These are phyloP conservation scores for Citrus medica DNA, from an alignment of 345 rosid species.

Conservation along the genomic window DNA sequence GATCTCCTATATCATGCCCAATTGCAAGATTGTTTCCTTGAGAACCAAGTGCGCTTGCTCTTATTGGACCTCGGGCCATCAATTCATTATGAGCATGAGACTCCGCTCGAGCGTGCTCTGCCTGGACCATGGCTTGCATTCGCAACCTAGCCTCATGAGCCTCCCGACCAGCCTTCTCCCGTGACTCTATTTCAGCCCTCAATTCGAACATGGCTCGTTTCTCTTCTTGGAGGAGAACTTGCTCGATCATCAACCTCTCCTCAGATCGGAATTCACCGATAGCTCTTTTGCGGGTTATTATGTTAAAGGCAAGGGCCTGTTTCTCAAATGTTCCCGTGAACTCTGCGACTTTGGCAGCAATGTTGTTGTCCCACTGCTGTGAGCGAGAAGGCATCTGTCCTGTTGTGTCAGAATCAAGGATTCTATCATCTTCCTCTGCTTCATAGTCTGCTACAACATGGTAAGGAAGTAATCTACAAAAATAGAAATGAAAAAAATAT, in stretches of 20 bases:
- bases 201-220: conserved; percentile 49
- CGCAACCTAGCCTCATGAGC: conserved; percentile 65
- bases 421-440: conserved; percentile 92
- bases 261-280: conserved; percentile 69
- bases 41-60: conserved; percentile 60
- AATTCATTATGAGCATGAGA: conserved; percentile 68
- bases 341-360: conserved; percentile 82
- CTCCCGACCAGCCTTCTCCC: conserved; percentile 80
- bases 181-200: conserved; percentile 61
- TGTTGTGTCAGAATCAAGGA: conserved; percentile 80
- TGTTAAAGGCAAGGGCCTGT: conserved; percentile 77
- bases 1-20: conserved; percentile 70
- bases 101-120: conserved; percentile 66
- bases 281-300: conserved; percentile 57
- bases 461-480: conserved; percentile 77
- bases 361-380: conserved; percentile 91
- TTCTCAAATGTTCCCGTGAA: conserved; percentile 85
- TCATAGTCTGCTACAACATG: conserved; percentile 94
- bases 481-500: conserved; percentile 13
- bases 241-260: conserved; percentile 83
- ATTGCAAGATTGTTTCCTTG: conserved; percentile 45
- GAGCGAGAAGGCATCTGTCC: conserved; percentile 72
- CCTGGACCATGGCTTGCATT: conserved; percentile 74
- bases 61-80: conserved; percentile 59
- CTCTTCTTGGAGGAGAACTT: conserved; percentile 71